These are phyloP conservation scores for Auriscalpium microsporum DNA, from an alignment of 768 basidiomycete species.

Conservation along the genomic window DNA sequence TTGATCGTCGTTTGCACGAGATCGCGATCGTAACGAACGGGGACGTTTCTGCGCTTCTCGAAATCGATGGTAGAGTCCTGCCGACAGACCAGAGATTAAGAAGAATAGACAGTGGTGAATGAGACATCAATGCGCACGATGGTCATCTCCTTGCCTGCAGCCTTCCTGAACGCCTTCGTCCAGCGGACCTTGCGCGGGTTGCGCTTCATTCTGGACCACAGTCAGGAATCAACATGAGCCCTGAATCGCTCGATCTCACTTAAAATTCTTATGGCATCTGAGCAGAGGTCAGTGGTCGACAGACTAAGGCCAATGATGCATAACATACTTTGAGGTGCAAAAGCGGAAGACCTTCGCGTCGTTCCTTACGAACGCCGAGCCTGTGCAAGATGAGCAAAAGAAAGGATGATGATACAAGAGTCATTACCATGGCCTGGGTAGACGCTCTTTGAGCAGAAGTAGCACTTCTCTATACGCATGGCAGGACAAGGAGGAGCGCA, in stretches of 20 bases:
- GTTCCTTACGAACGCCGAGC: slow-evolving; percentile 94
- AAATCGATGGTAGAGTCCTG: slow-evolving; percentile 99
- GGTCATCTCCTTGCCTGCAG: slow-evolving; percentile 99
- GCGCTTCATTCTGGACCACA: slow-evolving; percentile 79
- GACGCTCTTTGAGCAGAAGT: slow-evolving; percentile 94
- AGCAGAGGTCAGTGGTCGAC: slow-evolving; percentile 8
- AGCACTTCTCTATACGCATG: slow-evolving; percentile 98
- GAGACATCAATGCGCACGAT: slow-evolving; percentile 51
- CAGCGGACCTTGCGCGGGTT: slow-evolving; percentile 98
- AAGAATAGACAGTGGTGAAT: not conserved
- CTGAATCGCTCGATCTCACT: slow-evolving; percentile 40
- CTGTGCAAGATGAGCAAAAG: slow-evolving; percentile 28
- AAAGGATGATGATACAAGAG: not conserved
- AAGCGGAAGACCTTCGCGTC: slow-evolving; percentile 98
- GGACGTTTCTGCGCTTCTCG: slow-evolving; percentile 96
- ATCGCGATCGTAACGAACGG: slow-evolving; percentile 94
- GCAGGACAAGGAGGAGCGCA: slow-evolving; percentile 1
- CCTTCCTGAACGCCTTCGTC: slow-evolving; percentile 99
- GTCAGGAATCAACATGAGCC: not conserved
- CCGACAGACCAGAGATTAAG: not conserved
- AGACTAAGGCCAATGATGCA: not conserved
- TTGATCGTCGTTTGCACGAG: slow-evolving; percentile 86
- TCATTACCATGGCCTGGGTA: slow-evolving; percentile 89
- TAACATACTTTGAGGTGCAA: slow-evolving; percentile 87
- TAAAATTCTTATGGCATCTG: slow-evolving; percentile 99